A percentile compares a stretch with the other conserved stretches of the same genome.
Evolutionary conservation across 495 filamentous ascomycete species (phyloP).

Genomic region (Penicillium egyptiacum): DNA sequence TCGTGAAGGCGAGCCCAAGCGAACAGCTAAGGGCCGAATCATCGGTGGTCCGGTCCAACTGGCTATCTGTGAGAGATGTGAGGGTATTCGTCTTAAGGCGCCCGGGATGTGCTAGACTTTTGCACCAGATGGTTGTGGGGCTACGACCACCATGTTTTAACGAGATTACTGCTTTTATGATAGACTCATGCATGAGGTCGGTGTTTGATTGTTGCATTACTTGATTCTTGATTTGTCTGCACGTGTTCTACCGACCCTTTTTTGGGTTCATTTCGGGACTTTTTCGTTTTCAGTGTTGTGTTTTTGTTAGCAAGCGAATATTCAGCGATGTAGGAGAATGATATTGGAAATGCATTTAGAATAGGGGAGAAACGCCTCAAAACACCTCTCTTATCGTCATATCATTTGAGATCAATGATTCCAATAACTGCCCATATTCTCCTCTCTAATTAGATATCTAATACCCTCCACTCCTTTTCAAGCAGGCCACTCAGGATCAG

Average conservation of each 20-base stretch:
- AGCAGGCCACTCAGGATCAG: slow-evolving; percentile 71
- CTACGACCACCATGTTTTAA: slow-evolving; percentile 14
- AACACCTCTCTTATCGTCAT: slow-evolving; percentile 16
- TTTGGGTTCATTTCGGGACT: slow-evolving; percentile 3
- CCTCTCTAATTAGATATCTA: neutral
- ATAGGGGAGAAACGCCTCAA: slow-evolving; percentile 14
- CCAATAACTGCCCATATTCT: neutral
- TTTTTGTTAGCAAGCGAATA: slow-evolving; percentile 14
- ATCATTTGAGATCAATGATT: slow-evolving; percentile 1
- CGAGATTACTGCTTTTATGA: slow-evolving; percentile 28
- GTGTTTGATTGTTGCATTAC: slow-evolving; percentile 13
- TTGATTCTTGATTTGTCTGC: slow-evolving; percentile 14
- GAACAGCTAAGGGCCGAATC: slow-evolving; percentile 49
- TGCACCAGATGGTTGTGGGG: slow-evolving; percentile 18
- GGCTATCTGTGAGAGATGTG: slow-evolving; percentile 64
- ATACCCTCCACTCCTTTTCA: slow-evolving; percentile 6
- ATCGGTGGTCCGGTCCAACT: slow-evolving; percentile 49
- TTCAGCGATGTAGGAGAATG: slow-evolving; percentile 5
- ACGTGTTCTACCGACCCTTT: slow-evolving; percentile 7
- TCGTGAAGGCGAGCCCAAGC: slow-evolving; percentile 54
- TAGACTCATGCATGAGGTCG: slow-evolving; percentile 19
- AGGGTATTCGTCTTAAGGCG: slow-evolving; percentile 65
- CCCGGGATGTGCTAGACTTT: slow-evolving; percentile 29
- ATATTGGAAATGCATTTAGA: slow-evolving; percentile 22
- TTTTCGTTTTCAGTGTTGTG: slow-evolving; percentile 2